Base-by-base conservation (phyloP, 331 rosid species). In the Rosa hybrid region DNA sequence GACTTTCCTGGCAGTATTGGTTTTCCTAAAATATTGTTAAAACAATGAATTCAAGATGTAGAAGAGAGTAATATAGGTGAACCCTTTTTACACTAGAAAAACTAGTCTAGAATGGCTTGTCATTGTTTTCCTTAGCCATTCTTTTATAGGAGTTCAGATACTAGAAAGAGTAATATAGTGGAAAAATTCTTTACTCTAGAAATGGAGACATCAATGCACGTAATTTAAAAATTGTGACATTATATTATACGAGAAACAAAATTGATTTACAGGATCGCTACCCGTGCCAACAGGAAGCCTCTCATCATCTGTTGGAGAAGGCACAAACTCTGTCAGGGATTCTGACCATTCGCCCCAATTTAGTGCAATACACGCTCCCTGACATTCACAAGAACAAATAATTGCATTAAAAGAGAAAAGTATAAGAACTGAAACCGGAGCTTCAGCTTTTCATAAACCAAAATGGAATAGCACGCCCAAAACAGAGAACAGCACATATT, bases 201-300 rank as follows among this genome's bases (percentile, higher is more conserved):
- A 53, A 50, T 53, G 49, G 10, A 53, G 64, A 53, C 9, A n/a
- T 1, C 38, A 34, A 4, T 34, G 38, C 4, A 34, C 4, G 38
- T 34, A 41, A 73, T 16, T 59, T 21, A 27, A 12, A 83, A 78
- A 50, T 72, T 76, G 53, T 56, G 17, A 17, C 42, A 71, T 7
- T 14, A 18, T 27, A 46, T 45, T 4, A 20, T 44, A 69, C 0
- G 12, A 20, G 34, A 44, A 23, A 64, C 23, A 30, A 27, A 88
- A 34, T 34, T 34, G 38, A 34, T 96, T 96, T 89, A 93, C 99
- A 82, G 98, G 99, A 91, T 96, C 91, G 88, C 99, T 93, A 74
- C 99, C 98, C 49, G 87, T 85, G 79, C 99, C 99, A 88, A 96
- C 96, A 68, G 99, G 99, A 82, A 96, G 96, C 90, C 91, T 90